phyloP scores from a whole-genome alignment of 2,329 filamentous ascomycete species.

The Alternaria consortialis region DNA sequence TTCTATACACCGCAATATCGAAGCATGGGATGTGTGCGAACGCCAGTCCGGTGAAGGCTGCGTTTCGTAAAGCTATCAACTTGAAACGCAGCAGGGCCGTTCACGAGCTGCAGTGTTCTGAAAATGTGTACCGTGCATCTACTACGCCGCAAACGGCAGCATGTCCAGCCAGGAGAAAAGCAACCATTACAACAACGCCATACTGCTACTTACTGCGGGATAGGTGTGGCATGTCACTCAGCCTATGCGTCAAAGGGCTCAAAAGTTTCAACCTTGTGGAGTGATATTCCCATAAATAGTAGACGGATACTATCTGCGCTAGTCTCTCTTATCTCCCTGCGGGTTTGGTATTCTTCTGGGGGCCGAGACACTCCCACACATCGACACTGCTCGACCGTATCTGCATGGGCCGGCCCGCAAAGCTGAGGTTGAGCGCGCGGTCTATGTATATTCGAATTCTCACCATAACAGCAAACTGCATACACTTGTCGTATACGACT shows the following conservation, averaged over 20 bases:
- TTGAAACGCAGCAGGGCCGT: background rate
- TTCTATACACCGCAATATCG: background rate
- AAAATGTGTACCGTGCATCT: background rate
- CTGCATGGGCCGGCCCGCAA: background rate
- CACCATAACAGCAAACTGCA: background rate
- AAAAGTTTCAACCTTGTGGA: background rate
- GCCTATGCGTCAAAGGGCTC: background rate
- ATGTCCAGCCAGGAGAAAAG: background rate
- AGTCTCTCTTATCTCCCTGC: background rate
- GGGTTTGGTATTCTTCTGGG: background rate
- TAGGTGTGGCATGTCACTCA: background rate
- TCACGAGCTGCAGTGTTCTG: constrained; percentile 6
- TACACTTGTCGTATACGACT: background rate
- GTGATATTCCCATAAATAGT: constrained; percentile 1
- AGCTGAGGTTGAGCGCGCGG: constrained; percentile 2
- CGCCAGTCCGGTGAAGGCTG: background rate
- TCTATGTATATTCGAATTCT: background rate
- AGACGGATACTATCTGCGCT: background rate
- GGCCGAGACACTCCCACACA: constrained; percentile 5
- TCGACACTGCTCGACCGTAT: background rate
- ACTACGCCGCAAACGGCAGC: constrained; percentile 2
- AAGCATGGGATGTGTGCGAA: background rate
- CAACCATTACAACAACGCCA: background rate
- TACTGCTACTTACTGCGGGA: background rate
- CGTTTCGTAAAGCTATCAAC: background rate